Evolutionary conservation across 768 basidiomycete species (phyloP), one percentile per base, ranked within the genome.

Genomic region (Lentinula boryana): DNA sequence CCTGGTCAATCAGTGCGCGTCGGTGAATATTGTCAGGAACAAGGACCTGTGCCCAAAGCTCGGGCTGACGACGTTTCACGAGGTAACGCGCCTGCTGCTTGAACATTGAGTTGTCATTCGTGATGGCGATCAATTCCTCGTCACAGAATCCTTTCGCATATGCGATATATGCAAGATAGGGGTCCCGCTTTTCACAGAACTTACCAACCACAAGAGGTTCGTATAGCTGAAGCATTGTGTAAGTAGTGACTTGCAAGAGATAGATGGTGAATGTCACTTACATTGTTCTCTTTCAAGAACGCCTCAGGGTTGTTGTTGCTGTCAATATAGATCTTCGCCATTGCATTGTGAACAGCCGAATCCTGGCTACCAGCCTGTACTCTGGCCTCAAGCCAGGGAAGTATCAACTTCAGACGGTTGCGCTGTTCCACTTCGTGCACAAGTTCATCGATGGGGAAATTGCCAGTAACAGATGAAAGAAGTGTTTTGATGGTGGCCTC

Each of bases 61-160:
- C 97, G 15, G 91, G 86, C 63, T 93, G 87, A 63, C 97, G 92
- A 67, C 97, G 88, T 75, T 95, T 97, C 70, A 98, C 92, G 61
- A 99, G 85, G 75, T 99, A 99, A 32, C 97, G 89, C 56, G 97
- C 93, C 74, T 98, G 97, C 69, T 99, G 96, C 76, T 98, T 99
- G 84, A 95, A 99, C 97, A 99, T 99, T 12, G 95, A 88, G 78
- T 99, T 99, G 65, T 96, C 95, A 70, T 98, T 98, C 52, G 97
- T 98, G 72, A 99, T 96, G 21, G 85, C 73, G 69, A 99, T 95
- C 62, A 99, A 84, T 74, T 99, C 97, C 5, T 98, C 94, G 65
- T 99, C 97, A 70, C 97, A 99, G 74, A 98, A 90, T 60, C 97
- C 97, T 72, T 98, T 98, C 40, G 97, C 97, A 70, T 98, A 99